Base-by-base conservation (phyloP, 768 basidiomycete genomes). In the Pisolithus tinctorius region DNA sequence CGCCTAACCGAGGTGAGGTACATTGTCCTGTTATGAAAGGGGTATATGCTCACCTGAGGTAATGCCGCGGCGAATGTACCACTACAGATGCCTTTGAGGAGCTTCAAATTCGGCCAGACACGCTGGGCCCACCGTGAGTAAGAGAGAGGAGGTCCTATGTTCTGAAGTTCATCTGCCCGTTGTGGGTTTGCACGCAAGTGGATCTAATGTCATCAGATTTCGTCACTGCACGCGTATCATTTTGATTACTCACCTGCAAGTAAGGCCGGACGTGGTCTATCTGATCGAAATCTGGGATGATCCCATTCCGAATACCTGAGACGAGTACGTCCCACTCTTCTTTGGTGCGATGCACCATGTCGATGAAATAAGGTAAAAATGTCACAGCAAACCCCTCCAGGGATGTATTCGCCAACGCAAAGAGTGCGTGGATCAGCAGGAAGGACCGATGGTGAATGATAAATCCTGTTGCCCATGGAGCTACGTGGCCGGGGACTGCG, bases 371-470 rank as follows among this genome's bases (percentile, higher is more conserved):
- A 3, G 34, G 34, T 11, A 34, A 13, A 14, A 34, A 34, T 14
- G 34, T 34, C 10, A 34, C 34, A 34, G 34, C 34, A 34, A 34
- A 34, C 11, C 34, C 34, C 34, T 34, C 34, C 34, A 34, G 34
- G 3, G 34, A 13, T 34, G 43, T 7, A 8, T 62, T 54, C 7
- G 50, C 51, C 25, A 63, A 55, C 13, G 57, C 59, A 34, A 63
- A 63, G 16, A 61, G 17, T 37, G 40, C 16, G 10, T 63, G 60
- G 48, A 49, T 54, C 20, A 64, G 46, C 30, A 64, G 53, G 25
- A 55, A 62, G 4, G 57, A 54, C 10, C 51, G 46, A 25, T 63
- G 34, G 34, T 34, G 34, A 13, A 14, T 34, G 5, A 34, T 34
- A 34, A 34, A 34, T 34, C 34, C 34, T 34, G 34, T 34, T 14